Base-by-base conservation (phyloP, 805 yeast genomes). In the Saccharomycopsis fibuligera region DNA sequence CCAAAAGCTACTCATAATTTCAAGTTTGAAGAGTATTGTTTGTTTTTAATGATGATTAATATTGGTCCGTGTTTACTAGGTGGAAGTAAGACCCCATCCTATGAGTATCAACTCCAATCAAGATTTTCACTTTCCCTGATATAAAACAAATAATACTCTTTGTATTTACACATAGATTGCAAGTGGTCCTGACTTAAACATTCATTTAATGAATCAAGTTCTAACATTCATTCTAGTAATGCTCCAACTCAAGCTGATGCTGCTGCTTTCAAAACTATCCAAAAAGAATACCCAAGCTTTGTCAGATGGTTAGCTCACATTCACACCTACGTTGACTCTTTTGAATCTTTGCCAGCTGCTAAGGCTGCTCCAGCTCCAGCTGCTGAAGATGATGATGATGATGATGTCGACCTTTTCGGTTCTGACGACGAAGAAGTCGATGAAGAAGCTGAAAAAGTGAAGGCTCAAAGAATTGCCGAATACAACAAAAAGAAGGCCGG, bases 281-380 rank as follows among this genome's bases (percentile, higher is more conserved):
- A 89, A 78, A 67, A 77, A 65, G 73, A 83, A 72, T 91, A 73
- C 86, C 96, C 97, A 72, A 83, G 86, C 72, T 89, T 89, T 68
- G 74, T 96, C 68, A 90, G 98, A 81, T 93, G 97, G 97, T 88
- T 85, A 81, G 87, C 87, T 84, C 97, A 91, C 86, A 85, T 91
- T 68, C 93, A 95, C 70, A 82, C 96, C 55, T 86, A 81, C 81
- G 76, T 89, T 60, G 88, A 78, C 63, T 95, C 88, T 71, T 88
- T 88, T 66, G 79, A 73, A 58, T 63, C 83, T 56, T 76, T 85
- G 67, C 95, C 95, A 72, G 88, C 91, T 62, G 95, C 79, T 58
- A 60, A 67, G 51, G 71, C 68, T 54, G 65, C 68, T 51, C 62
- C 66, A 47, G 62, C 66, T 44, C 74, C 78, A 54, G 79, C 74